Conservation (phyloP, 2,329 filamentous ascomycete species). For the Hirsutella rhossiliensis region DNA sequence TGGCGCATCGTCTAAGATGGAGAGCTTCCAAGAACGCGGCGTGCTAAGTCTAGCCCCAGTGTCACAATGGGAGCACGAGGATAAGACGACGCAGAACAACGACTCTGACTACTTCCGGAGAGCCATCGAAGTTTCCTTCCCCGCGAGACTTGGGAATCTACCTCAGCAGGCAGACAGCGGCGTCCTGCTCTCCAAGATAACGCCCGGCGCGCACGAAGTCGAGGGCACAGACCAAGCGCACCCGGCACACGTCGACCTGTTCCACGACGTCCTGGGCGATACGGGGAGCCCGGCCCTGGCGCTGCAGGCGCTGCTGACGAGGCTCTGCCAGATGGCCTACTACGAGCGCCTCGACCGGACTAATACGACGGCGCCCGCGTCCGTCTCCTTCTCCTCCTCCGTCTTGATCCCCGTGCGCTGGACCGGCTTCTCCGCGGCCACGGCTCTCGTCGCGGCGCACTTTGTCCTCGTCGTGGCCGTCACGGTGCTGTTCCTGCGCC, state of each 20-base stretch:
- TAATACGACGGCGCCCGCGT: not conserved
- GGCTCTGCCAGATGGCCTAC: not conserved
- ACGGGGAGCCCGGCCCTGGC: not conserved
- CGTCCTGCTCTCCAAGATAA: no score
- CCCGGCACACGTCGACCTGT: not conserved
- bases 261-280: not conserved
- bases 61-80: no score
- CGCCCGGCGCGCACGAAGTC: no score
- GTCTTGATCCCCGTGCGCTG: not conserved
- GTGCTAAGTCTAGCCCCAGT: no score
- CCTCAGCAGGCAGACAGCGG: no score
- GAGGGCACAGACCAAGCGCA: no score
- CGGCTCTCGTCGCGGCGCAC: not conserved
- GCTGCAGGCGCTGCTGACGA: not conserved
- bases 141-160: no score
- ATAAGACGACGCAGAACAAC: no score
- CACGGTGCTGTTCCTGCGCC: not conserved
- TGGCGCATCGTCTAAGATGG: no score
- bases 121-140: no score
- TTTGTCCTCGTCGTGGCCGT: not conserved
- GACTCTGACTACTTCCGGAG: no score
- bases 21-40: no score
- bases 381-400: not conserved
- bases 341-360: not conserved
- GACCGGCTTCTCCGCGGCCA: not conserved